Evolutionary conservation across 1,139 yeast genomes (phyloP).

Genomic region (Kodamaea plutei): DNA sequence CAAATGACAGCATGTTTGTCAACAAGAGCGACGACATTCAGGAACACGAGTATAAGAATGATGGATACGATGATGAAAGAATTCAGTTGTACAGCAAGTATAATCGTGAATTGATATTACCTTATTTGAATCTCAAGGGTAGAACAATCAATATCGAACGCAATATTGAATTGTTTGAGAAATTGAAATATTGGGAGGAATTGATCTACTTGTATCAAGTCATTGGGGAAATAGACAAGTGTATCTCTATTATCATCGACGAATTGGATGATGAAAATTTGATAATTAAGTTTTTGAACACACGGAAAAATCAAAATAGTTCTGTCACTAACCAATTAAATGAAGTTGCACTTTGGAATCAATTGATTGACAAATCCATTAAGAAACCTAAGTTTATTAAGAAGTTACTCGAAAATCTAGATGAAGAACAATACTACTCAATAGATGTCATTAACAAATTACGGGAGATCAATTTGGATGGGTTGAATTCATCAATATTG

Average conservation of each 20-base stretch:
- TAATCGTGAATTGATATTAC: conserved; percentile 48
- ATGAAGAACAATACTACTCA: conserved; percentile 38
- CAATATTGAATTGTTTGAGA: conserved; percentile 13
- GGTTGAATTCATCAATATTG: conserved; percentile 57
- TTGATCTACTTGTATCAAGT: conserved; percentile 78
- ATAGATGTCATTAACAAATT: conserved; percentile 8
- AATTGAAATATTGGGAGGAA: conserved; percentile 50
- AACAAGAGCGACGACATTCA: not conserved
- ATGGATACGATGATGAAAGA: conserved; percentile 52
- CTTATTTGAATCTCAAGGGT: conserved; percentile 44
- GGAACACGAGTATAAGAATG: conserved; percentile 3
- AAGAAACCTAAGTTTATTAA: conserved; percentile 70
- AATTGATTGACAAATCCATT: conserved; percentile 66
- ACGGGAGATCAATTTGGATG: conserved; percentile 52
- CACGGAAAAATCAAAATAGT: conserved; percentile 66
- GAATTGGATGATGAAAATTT: conserved; percentile 71
- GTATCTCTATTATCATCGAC: conserved; percentile 71
- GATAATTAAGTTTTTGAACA: conserved; percentile 61
- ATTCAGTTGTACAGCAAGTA: conserved; percentile 62
- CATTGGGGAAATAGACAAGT: conserved; percentile 76
- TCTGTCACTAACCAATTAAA: conserved; percentile 57
- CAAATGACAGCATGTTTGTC: conserved; percentile 1
- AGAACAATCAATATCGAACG: conserved; percentile 8
- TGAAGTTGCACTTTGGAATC: conserved; percentile 77
- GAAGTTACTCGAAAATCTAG: conserved; percentile 67